Percentiles rank a stretch among this genome's conserved stretches.
Evolutionary conservation across 2,329 filamentous ascomycete genomes (phyloP).

Genomic region (Didymella glomerata): DNA sequence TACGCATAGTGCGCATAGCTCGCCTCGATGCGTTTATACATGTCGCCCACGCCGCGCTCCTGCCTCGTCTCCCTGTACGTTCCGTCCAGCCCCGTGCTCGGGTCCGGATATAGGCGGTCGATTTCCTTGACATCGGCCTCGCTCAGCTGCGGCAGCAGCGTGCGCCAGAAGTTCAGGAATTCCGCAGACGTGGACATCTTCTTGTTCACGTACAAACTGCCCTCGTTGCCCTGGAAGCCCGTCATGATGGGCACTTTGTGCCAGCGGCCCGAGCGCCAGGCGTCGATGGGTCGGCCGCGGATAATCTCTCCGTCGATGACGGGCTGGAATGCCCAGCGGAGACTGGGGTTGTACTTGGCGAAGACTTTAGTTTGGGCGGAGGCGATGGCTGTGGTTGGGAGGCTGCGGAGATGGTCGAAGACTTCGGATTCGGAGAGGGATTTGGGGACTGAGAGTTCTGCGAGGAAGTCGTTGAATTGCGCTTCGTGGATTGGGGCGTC

Average conservation of each 20-base stretch:
- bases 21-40: constrained; percentile 65
- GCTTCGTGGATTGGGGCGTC: constrained; percentile 53
- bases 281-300: constrained; percentile 64
- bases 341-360: constrained; percentile 56
- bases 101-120: constrained; percentile 1
- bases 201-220: constrained; percentile 68
- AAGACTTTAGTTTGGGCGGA: constrained; percentile 56
- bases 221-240: constrained; percentile 76
- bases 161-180: constrained; percentile 68
- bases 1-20: constrained; percentile 72
- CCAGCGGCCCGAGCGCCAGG: constrained; percentile 63
- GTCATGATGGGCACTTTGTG: constrained; percentile 71
- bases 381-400: constrained; percentile 49
- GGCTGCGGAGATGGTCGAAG: constrained; percentile 46
- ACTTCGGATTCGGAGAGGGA: not conserved
- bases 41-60: not conserved
- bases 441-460: constrained; percentile 47
- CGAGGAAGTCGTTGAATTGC: constrained; percentile 57
- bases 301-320: constrained; percentile 71
- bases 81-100: not conserved
- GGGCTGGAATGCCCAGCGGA: constrained; percentile 71
- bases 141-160: constrained; percentile 63
- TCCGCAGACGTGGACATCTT: constrained; percentile 58
- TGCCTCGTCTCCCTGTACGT: not conserved
- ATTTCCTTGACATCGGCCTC: not conserved